Base-by-base conservation (phyloP, 2,329 filamentous ascomycete species). In the Trichoderma lentiforme region DNA sequence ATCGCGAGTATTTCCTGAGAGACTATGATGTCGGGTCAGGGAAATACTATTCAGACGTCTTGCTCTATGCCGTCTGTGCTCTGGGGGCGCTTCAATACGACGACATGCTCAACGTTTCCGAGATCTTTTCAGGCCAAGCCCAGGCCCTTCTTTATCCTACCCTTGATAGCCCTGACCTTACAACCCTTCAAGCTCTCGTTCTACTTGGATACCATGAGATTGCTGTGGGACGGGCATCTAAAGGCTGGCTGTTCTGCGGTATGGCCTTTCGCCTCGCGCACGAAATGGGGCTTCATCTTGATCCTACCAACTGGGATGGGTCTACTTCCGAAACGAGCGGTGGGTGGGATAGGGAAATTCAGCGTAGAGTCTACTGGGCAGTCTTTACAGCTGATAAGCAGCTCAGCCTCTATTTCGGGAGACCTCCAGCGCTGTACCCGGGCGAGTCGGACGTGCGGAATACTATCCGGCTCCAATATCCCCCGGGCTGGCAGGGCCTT, bases 251-350 rank as follows among this genome's bases (percentile, higher is more conserved):
- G 2, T 86, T 85, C 67, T 86, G 84, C 32, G 84, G 85, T 61
- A 86, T 87, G 84, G 84, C 84, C 9, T 87, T 86, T 73, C 82
- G 85, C 5, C 79, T 87, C 15, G 82, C 84, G 0, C 84, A 86
- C 65, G 85, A 86, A 74, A 87, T 87, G 85, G 85, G 85, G 1
- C 79, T 87, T 18, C 85, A 87, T 74, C 80, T 87, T 0, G 85
- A 87, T 64, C 85, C 85, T 1, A 84, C 80, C 65, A 86, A 86
- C 73, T 86, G 84, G 85, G 81, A 82, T 58, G 79, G 80, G 26
- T 79, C 81, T 8, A 78, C 78, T n/a, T 32, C 18, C 6, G 82
- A 84, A 47, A 79, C 79, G 21, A 77, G 47, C 34, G 75, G 78
- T 1, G 85, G 32, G 32, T 34, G 32, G 32, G 34, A 86, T 32